Percentiles rank a stretch among this genome's conserved stretches.
Conservation (phyloP, 441 rosid species). For the Hura crepitans region DNA sequence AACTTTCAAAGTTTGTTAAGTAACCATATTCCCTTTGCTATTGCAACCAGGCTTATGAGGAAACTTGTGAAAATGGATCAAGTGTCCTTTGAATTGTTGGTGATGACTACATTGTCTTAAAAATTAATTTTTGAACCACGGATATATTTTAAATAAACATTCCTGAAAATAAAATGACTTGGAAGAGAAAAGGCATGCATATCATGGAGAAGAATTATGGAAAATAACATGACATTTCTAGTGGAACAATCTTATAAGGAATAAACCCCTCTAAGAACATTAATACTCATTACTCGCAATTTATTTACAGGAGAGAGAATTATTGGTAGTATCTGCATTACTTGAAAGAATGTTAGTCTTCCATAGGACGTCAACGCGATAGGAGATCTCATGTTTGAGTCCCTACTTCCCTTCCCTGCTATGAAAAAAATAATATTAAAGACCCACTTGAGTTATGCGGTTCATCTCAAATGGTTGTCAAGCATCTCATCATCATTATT, state of each 20-base stretch:
- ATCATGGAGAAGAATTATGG: not conserved
- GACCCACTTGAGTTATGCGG: not conserved
- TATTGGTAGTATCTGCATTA: not conserved
- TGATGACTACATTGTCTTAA: too few relatives aligned
- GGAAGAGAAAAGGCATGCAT: not conserved
- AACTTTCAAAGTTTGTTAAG: not conserved
- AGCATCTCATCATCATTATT: constrained; percentile 28
- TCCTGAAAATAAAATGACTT: too few relatives aligned
- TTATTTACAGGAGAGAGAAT: constrained; percentile 18
- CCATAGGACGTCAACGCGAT: too few relatives aligned
- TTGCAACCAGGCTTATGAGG: too few relatives aligned
- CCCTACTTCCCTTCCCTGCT: too few relatives aligned
- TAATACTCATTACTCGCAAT: not conserved
- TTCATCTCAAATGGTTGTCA: not conserved
- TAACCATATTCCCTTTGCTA: not conserved
- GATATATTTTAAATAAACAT: too few relatives aligned
- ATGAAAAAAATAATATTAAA: too few relatives aligned
- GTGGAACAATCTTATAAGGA: constrained; percentile 1
- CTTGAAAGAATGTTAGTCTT: constrained; percentile 7
- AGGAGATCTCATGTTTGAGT: too few relatives aligned
- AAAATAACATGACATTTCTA: constrained; percentile 8
- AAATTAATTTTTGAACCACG: too few relatives aligned
- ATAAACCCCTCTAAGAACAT: not conserved
- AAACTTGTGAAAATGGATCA: too few relatives aligned
- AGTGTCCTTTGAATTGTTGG: too few relatives aligned